Percentiles rank a stretch among this genome's conserved stretches.
Conservation (phyloP, 108 stramenopile genomes). For the Skeletonema tropicum region DNA sequence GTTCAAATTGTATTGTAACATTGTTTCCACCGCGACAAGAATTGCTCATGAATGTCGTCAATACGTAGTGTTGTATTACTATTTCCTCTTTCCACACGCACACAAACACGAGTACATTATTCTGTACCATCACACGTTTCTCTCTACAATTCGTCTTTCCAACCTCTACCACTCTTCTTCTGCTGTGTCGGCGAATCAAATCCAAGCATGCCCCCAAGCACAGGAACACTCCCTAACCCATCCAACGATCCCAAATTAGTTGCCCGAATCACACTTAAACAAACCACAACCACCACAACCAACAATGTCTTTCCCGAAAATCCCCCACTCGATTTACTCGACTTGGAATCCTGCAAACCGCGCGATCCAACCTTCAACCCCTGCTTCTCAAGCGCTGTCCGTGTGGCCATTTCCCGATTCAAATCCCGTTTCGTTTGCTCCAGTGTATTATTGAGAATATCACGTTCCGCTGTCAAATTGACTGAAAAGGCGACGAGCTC, state of each 20-base stretch:
- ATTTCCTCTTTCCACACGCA: neutral
- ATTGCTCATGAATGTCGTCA: neutral
- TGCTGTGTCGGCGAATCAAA: constrained; percentile 11
- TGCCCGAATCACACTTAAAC: constrained; percentile 37
- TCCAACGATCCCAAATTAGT: constrained; percentile 43
- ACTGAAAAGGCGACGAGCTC: constrained; percentile 92
- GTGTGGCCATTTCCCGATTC: constrained; percentile 76
- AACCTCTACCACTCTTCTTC: neutral
- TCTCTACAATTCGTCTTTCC: constrained; percentile 29
- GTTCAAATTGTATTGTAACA: neutral
- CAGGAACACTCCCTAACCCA: constrained; percentile 39
- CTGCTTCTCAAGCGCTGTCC: constrained; percentile 66
- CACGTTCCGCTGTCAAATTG: constrained; percentile 92
- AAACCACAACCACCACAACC: constrained; percentile 28
- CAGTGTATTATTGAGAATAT: constrained; percentile 91
- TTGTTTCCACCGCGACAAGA: neutral
- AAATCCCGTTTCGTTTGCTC: constrained; percentile 92
- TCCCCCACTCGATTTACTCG: constrained; percentile 19
- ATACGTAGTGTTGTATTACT: neutral
- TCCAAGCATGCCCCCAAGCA: constrained; percentile 41
- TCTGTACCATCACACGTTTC: neutral
- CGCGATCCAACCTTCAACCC: constrained; percentile 30
- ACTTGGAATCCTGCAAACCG: constrained; percentile 13
- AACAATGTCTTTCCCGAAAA: constrained; percentile 24
- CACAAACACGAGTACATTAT: neutral